Base-by-base conservation (phyloP, 2,329 filamentous ascomycete species). In the Penicillium crustosum region DNA sequence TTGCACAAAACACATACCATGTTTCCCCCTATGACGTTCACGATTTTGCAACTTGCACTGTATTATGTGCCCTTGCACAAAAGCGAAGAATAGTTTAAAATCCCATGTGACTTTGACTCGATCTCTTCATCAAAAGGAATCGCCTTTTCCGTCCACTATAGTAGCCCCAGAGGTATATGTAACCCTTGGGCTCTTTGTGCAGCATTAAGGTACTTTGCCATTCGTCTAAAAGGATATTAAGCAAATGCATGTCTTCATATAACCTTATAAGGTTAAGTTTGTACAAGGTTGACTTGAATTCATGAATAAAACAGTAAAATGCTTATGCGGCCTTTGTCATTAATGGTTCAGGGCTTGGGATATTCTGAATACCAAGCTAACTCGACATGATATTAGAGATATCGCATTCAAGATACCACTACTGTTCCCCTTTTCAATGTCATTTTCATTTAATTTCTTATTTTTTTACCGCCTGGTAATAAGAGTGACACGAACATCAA, bases 1-100 rank as follows among this genome's bases (percentile, higher is more conserved):
- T 45, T 60, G 60, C 60, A 58, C 60, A 57, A 58, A 59, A 61
- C 55, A 64, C 48, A 53, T 55, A 52, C 42, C 50, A 55, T 54
- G 45, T 59, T 33, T 45, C 12, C 10, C 49, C 50, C 57, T 21
- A 60, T 58, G 58, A 60, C 49, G 55, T 60, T 60, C 55, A 60
- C 47, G 58, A 58, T 51, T 48, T 23, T 56, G 53, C 57, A 50
- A 52, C 36, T 48, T 53, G 39, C 50, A 54, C 58, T 50, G 53
- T 60, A 51, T 43, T 42, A 54, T 60, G 55, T 54, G 58, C 39
- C 53, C 38, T 55, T 55, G 53, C 53, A 44, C 53, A 56, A 56
- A 61, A 61, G 59, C 59, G 39, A 59, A 56, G 45, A 58, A 36
- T 60, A 54, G 49, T 60, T 51, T 33, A 47, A 53, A 53, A 43